These are phyloP conservation scores for Cercophora sp. DNA, from an alignment of 495 filamentous ascomycete species.

Conservation along the genomic window DNA sequence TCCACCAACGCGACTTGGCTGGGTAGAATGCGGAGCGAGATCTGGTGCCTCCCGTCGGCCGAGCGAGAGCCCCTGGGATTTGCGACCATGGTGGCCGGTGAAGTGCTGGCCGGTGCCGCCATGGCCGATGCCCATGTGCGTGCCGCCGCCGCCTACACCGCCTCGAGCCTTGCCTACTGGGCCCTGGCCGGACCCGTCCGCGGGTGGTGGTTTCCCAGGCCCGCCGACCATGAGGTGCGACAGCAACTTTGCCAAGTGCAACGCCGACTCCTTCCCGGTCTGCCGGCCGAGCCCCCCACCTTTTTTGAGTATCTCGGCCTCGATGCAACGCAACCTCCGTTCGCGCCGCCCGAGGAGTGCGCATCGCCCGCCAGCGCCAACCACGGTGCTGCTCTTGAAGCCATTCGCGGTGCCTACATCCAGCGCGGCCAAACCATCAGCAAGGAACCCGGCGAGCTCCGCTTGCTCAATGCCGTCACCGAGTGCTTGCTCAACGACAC, in stretches of 20 bases:
- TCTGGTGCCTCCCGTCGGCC: not conserved
- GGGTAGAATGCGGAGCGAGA: not conserved
- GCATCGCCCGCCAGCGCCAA: not conserved
- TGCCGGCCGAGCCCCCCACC: not conserved
- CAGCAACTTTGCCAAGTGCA: not conserved
- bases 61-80: not conserved
- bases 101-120: not conserved
- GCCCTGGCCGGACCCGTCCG: not conserved
- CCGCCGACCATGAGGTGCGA: not conserved
- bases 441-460: not conserved
- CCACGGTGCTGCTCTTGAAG: not conserved
- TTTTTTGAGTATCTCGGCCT: conserved; percentile 1
- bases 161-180: not conserved
- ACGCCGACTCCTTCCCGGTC: not conserved
- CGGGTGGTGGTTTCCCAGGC: too few species aligned
- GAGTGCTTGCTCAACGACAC: not conserved
- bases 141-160: not conserved
- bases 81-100: not conserved
- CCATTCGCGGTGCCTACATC: not conserved
- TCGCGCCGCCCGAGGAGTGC: not conserved
- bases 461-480: not conserved
- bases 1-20: not conserved
- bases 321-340: not conserved
- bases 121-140: not conserved
- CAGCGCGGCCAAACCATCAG: not conserved